Percentiles rank a stretch among this genome's conserved stretches.
Conservation (phyloP, 148 eudicot species). For the Chenopodium formosanum region DNA sequence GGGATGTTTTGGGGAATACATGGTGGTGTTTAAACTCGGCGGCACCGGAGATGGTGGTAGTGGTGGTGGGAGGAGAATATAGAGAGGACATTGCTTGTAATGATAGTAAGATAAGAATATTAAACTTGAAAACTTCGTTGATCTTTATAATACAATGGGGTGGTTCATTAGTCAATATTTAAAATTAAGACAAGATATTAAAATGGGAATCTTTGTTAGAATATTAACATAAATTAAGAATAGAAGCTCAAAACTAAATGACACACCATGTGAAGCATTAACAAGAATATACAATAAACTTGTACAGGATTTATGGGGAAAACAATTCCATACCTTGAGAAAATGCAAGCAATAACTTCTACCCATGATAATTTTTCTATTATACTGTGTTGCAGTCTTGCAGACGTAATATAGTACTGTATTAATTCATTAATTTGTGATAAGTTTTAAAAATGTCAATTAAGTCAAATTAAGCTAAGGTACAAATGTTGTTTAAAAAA, state of each 20-base stretch:
- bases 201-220: background rate
- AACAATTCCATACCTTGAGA: background rate
- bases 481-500: no score
- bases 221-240: background rate
- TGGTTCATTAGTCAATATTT: background rate
- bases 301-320: no score
- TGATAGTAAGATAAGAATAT: background rate
- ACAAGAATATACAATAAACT: background rate
- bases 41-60: background rate
- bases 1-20: constrained; percentile 6
- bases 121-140: background rate
- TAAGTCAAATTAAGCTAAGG: no score
- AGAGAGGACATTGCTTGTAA: constrained; percentile 17
- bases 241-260: background rate
- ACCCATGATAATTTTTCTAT: no score
- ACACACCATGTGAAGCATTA: background rate
- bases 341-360: background rate
- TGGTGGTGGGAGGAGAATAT: background rate
- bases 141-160: background rate
- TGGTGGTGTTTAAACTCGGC: background rate
- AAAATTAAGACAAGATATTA: background rate
- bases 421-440: no score
- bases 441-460: no score
- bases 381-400: no score
- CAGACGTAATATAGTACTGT: no score